phyloP scores from a whole-genome alignment of 805 yeast species.

The Nakazawaea ernobii region DNA sequence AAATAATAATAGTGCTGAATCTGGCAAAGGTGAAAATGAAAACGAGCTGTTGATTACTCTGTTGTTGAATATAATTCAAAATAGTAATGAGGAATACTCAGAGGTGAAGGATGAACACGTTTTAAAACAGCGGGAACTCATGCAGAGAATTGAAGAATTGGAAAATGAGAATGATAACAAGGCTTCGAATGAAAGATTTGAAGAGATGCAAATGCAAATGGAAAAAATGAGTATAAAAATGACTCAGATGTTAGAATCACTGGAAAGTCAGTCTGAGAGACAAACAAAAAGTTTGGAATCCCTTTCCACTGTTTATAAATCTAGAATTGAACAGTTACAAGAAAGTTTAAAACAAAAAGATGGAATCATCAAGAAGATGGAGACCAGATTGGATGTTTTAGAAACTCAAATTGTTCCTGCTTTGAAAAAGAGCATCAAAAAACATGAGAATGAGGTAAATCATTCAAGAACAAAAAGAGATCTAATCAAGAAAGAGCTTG shows the following conservation, averaged over 20 bases:
- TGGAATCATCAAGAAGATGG: conserved; percentile 12
- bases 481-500: conserved; percentile 22
- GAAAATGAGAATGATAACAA: conserved; percentile 18
- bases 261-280: neutral
- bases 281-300: neutral
- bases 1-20: conserved; percentile 15
- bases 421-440: conserved; percentile 14
- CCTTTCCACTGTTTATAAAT: conserved; percentile 5
- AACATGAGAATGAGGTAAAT: conserved; percentile 16
- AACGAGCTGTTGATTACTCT: conserved; percentile 10
- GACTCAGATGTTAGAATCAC: neutral
- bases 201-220: conserved; percentile 21
- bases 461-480: conserved; percentile 14
- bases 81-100: conserved; percentile 5
- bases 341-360: conserved; percentile 16
- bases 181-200: conserved; percentile 7
- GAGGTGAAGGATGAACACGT: conserved; percentile 30
- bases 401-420: conserved; percentile 2
- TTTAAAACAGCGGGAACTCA: conserved; percentile 32
- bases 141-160: conserved; percentile 2
- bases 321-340: conserved; percentile 18
- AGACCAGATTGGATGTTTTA: conserved; percentile 8
- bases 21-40: conserved; percentile 11
- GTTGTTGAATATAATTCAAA: conserved; percentile 14
- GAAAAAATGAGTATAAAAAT: conserved; percentile 22